Evolutionary conservation across 495 filamentous ascomycete species (phyloP), one percentile per base, ranked within the genome.

Genomic region (Aspergillus taichungensis): DNA sequence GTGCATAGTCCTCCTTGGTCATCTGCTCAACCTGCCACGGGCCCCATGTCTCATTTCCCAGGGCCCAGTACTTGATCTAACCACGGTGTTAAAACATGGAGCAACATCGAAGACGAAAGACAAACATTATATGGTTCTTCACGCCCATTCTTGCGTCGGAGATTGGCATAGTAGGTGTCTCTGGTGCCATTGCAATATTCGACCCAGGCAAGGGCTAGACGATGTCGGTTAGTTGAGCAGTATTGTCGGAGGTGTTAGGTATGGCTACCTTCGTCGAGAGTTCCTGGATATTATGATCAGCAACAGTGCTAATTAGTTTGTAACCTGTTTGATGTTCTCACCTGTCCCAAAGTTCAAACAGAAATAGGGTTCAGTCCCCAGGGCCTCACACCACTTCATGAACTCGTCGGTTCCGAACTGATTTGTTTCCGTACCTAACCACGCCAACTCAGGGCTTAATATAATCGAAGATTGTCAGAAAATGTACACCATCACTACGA

Each of bases 341-440:
- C 67, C 67, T 37, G 84, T 88, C 40, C 82, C 85, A 56, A 90
- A 77, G 67, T 90, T 90, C 46, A 90, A 65, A 50, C 75, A 79
- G 28, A 90, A 65, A 52, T 86, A 88, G 4, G 85, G 85, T 64
- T 88, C 78, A 0, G 82, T 79, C 6, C 75, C 75, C 13, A 88
- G 70, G 4, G 74, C 65, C 49, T 79, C 74, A 34, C 84, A 84
- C 85, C 85, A 90, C 38, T 78, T 74, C 73, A 90, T 73, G 63
- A 90, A 90, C 66, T 88, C 85, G 61, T 90, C 85, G 5, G 84
- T 90, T 30, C 84, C 85, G 54, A 90, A 87, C 46, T 80, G 67
- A 61, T 90, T 88, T 1, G 73, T 77, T 68, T 90, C 85, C 4
- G 74, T 71, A 29, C 83, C 84, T 13, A 82, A 61, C 85, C 84